Base-by-base conservation (phyloP, 768 basidiomycete species). In the Leccinellum rugosiceps region DNA sequence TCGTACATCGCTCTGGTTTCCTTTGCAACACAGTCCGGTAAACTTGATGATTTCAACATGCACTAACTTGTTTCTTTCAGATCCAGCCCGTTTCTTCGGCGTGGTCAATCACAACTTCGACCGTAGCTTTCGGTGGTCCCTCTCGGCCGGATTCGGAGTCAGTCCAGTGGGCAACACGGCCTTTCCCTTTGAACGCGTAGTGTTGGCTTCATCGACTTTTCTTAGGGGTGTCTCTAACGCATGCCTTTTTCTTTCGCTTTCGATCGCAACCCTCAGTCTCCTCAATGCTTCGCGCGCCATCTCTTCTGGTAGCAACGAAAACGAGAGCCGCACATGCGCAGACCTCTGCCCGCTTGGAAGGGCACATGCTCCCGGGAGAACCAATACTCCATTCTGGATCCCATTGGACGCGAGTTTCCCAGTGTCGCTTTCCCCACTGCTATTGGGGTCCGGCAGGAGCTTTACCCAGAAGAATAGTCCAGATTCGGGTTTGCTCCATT, bases 351-450 rank as follows among this genome's bases (percentile, higher is more conserved):
- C 84, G 57, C 81, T 84, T 14, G 90, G 89, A 55, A 85, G 75
- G 73, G 91, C 92, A n/a, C 82, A 83, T 3, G 79, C 83, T 14
- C 90, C 91, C 4, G 92, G 92, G 10, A 95, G 80, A 32, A 87
- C 90, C 23, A 94, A 80, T 11, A 93, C 88, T n/a, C 92, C 92
- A 26, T 82, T 80, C 63, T 84, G 83, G 49, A 89, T 78, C 9
- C 90, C 90, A 9, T 82, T 84, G 21, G 81, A 85, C 52, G 79
- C 77, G 65, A 92, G 67, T 19, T 74, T 71, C 65, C 82, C 81
- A 3, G 88, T 89, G 70, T 94, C 87, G 28, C 77, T 80, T 56
- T 80, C 76, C 41, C 44, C 58, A 43, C 59, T 60, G 43, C 63
- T 52, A 46, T 68, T 60, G 30, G 66, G 71, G 28, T 63, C 69